Evolutionary conservation across 2,329 filamentous ascomycete genomes (phyloP).

Genomic region (Neonectria hederae): DNA sequence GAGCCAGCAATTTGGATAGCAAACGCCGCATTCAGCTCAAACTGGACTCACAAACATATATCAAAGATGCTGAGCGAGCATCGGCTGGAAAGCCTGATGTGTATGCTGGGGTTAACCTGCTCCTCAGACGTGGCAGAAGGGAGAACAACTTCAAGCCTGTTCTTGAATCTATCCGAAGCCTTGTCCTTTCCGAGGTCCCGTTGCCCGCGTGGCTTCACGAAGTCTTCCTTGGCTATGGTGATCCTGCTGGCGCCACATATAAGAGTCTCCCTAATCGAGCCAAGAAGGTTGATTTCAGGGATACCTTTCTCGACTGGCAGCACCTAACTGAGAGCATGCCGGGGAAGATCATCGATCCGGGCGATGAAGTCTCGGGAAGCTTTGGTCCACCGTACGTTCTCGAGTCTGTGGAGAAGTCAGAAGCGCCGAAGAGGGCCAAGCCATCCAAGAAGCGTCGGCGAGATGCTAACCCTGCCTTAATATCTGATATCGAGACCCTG

Average conservation of each 20-base stretch:
- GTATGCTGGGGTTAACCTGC: constrained; percentile 85
- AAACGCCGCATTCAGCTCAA: constrained; percentile 80
- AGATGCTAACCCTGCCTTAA: constrained; percentile 74
- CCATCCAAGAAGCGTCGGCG: constrained; percentile 88
- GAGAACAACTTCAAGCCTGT: constrained; percentile 99
- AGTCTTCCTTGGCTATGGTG: constrained; percentile 96
- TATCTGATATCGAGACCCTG: constrained; percentile 72
- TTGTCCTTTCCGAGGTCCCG: constrained; percentile 85
- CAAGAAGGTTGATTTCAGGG: constrained; percentile 85
- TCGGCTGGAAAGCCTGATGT: constrained; percentile 77
- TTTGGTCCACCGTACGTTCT: constrained; percentile 91
- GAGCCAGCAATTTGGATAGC: constrained; percentile 68
- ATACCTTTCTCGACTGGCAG: constrained; percentile 96
- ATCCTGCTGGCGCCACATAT: constrained; percentile 88
- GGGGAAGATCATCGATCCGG: constrained; percentile 85
- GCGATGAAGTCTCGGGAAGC: constrained; percentile 73
- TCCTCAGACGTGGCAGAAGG: constrained; percentile 82
- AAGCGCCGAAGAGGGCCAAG: constrained; percentile 61
- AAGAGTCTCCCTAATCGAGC: constrained; percentile 82
- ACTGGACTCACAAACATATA: constrained; percentile 81
- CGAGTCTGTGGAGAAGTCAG: constrained; percentile 68
- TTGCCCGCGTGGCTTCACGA: constrained; percentile 94
- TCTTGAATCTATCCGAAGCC: constrained; percentile 86
- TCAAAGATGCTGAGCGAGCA: constrained; percentile 74
- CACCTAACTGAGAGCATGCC: constrained; percentile 90